phyloP scores from a whole-genome alignment of 768 basidiomycete species.

The Collybia nuda region DNA sequence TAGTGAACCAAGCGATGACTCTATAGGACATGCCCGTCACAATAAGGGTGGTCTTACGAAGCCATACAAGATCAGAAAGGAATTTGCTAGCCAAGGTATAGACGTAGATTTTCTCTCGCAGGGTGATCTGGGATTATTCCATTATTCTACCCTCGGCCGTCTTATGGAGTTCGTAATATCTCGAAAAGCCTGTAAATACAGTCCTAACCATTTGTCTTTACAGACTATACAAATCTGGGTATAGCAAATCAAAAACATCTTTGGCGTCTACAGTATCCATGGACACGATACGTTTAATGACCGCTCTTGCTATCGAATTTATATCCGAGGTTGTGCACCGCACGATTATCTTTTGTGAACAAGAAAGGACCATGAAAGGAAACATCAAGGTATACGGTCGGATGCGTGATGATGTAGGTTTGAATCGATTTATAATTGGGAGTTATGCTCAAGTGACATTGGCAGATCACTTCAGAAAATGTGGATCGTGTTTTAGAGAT shows the following conservation, averaged over 20 bases:
- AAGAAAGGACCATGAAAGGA: constrained; percentile 56
- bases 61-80: constrained; percentile 41
- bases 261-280: constrained; percentile 42
- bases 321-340: constrained; percentile 48
- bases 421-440: neutral
- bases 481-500: constrained; percentile 50
- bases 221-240: constrained; percentile 21
- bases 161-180: constrained; percentile 35
- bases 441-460: constrained; percentile 1
- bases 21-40: constrained; percentile 1
- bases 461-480: constrained; percentile 41
- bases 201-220: neutral
- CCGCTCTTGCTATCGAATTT: constrained; percentile 48
- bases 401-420: constrained; percentile 38
- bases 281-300: constrained; percentile 45
- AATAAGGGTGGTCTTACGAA: constrained; percentile 38
- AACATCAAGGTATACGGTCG: constrained; percentile 62
- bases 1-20: neutral
- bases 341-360: constrained; percentile 54
- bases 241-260: constrained; percentile 14
- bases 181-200: neutral
- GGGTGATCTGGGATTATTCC: constrained; percentile 49
- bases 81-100: constrained; percentile 44
- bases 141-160: constrained; percentile 36
- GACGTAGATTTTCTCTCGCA: constrained; percentile 39